phyloP scores from a whole-genome alignment of 345 rosid species.

The Ricinus communis region DNA sequence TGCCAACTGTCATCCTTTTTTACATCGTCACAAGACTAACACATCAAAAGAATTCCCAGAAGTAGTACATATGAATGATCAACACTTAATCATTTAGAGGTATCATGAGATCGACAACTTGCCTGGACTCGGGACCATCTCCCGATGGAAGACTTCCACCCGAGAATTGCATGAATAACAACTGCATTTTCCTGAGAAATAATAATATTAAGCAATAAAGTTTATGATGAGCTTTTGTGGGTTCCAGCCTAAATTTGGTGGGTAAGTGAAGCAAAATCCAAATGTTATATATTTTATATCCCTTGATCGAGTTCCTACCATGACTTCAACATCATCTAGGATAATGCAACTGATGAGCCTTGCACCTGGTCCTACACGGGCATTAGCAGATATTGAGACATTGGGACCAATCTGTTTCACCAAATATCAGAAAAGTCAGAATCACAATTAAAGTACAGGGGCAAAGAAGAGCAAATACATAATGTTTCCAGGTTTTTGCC shows the following conservation, averaged over 20 bases:
- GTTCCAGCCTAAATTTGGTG: background rate
- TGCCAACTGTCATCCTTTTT: background rate
- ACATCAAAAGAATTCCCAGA: background rate
- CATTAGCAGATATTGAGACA: slow-evolving; percentile 37
- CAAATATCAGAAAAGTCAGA: background rate
- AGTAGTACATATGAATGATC: background rate
- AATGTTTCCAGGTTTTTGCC: background rate
- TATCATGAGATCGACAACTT: slow-evolving; percentile 5
- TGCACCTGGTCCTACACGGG: slow-evolving; percentile 33
- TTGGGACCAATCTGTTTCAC: slow-evolving; percentile 36
- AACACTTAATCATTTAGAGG: background rate
- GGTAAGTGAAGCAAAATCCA: background rate
- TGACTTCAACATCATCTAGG: slow-evolving; percentile 31
- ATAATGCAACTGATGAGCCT: slow-evolving; percentile 32
- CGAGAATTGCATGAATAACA: slow-evolving; percentile 32
- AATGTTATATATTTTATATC: background rate
- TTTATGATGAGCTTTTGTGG: background rate
- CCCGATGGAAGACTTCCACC: slow-evolving; percentile 36
- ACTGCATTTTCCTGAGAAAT: slow-evolving; percentile 33
- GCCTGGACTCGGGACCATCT: slow-evolving; percentile 38
- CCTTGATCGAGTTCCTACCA: slow-evolving; percentile 17
- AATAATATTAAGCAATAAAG: background rate
- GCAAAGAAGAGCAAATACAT: background rate
- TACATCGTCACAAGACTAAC: background rate
- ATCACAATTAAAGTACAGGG: background rate